These are phyloP conservation scores for Grosmannia clavigera DNA, from an alignment of 2,329 filamentous ascomycete species.

Conservation along the genomic window DNA sequence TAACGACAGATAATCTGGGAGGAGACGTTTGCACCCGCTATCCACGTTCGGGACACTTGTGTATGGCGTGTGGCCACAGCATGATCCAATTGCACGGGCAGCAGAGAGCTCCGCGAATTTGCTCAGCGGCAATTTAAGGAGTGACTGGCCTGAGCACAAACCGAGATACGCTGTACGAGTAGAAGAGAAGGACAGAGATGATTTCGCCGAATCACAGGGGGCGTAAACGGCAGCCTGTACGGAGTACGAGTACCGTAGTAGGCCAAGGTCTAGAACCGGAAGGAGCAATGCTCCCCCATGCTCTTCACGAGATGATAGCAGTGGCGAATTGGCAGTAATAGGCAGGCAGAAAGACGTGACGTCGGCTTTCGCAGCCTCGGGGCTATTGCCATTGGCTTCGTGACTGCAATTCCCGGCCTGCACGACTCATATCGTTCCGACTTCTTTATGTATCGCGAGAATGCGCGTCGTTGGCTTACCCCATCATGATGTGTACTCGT, in stretches of 20 bases:
- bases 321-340: not conserved
- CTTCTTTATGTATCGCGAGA: too few species aligned
- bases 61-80: not conserved
- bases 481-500: not conserved
- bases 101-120: not conserved
- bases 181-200: not conserved
- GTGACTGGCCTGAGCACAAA: too few species aligned
- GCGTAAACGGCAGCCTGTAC: not conserved
- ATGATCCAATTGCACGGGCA: not conserved
- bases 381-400: not conserved
- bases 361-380: not conserved
- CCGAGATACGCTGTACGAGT: too few species aligned
- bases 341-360: not conserved
- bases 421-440: not conserved
- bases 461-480: not conserved
- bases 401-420: not conserved
- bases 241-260: too few species aligned
- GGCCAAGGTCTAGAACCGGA: not conserved
- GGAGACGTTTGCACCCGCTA: too few species aligned
- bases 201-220: not conserved
- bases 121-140: not conserved
- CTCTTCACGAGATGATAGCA: not conserved
- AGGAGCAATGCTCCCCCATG: not conserved
- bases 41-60: not conserved
- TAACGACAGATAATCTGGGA: not conserved